These are phyloP conservation scores for Penicillium taxi DNA, from an alignment of 495 filamentous ascomycete species.

Conservation along the genomic window DNA sequence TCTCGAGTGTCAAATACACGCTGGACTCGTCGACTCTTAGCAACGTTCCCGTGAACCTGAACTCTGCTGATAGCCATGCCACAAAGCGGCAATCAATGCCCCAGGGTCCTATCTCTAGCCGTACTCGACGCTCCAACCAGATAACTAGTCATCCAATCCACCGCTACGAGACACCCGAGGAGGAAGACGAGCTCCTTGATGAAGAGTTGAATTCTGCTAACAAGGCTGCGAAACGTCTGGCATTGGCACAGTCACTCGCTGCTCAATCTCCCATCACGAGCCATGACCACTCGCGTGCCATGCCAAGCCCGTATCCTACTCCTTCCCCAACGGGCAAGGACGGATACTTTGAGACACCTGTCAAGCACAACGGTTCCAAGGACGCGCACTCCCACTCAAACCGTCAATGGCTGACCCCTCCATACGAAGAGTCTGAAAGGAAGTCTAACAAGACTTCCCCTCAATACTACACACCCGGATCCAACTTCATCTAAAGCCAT, in stretches of 20 bases:
- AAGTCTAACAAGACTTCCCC: conserved; percentile 70
- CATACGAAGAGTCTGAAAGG: conserved; percentile 81
- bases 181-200: conserved; percentile 91
- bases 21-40: conserved; percentile 45
- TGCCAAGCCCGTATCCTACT: conserved; percentile 83
- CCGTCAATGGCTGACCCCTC: conserved; percentile 91
- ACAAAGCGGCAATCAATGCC: conserved; percentile 68
- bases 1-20: conserved; percentile 61
- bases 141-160: conserved; percentile 64
- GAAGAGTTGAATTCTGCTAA: conserved; percentile 62
- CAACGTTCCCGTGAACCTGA: conserved; percentile 42
- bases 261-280: conserved; percentile 30
- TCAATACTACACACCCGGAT: conserved; percentile 61
- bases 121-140: conserved; percentile 75
- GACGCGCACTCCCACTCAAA: conserved; percentile 47
- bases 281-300: conserved; percentile 41
- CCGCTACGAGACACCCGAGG: conserved; percentile 87
- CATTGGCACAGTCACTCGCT: conserved; percentile 35
- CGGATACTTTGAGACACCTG: conserved; percentile 54
- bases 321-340: conserved; percentile 82
- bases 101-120: conserved; percentile 68
- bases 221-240: conserved; percentile 47
- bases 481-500: conserved; percentile 35
- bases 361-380: conserved; percentile 54
- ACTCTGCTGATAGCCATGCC: conserved; percentile 42